Evolutionary conservation across 441 rosid species (phyloP), one percentile per base, ranked within the genome.

Genomic region (Mallotus repandus): DNA sequence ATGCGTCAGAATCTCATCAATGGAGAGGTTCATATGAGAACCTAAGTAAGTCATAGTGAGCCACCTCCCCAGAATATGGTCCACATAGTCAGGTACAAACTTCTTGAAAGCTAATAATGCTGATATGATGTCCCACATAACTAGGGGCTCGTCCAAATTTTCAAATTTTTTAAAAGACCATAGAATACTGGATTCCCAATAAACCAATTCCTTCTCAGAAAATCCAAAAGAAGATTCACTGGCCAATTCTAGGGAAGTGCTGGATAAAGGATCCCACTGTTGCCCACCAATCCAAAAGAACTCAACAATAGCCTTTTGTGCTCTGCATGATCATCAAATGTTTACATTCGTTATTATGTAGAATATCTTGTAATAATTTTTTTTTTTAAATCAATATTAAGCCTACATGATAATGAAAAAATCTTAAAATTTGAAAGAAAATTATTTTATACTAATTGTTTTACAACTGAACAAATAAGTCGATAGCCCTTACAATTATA

Each of bases 271-370:
- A 49, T 86, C 83, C 70, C 78, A 66, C 64, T 80, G 71, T 74
- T 90, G 99, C 71, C 94, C 97, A 75, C 97, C 99, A 69, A 88
- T 93, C 98, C 98, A 91, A 79, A 90, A 80, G 77, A 91, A 89
- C 74, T 91, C 97, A 68, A 91, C 87, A 46, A 89, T 89, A 80
- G 98, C 97, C 85, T 89, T 96, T 78, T 86, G 91, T 70, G 89
- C 84, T 86, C 97, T 96, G 59, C 66, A 81, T 58, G 69, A 77
- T 75, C 22, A 25, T 55, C 45, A 65, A 54, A 52, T 62, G 41
- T 45, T 7, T 21, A 25, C 79, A 45, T 63, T 60, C 66, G 22
- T 48, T 41, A 54, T 18, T 63, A 60, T 50, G 63, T 16, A 70
- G 57, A 45, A 22, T 48, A 50, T 32, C 22, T 14, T 32, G 18